Evolutionary conservation across 2,329 filamentous ascomycete genomes (phyloP).

Genomic region (Penicillium brasilianum): DNA sequence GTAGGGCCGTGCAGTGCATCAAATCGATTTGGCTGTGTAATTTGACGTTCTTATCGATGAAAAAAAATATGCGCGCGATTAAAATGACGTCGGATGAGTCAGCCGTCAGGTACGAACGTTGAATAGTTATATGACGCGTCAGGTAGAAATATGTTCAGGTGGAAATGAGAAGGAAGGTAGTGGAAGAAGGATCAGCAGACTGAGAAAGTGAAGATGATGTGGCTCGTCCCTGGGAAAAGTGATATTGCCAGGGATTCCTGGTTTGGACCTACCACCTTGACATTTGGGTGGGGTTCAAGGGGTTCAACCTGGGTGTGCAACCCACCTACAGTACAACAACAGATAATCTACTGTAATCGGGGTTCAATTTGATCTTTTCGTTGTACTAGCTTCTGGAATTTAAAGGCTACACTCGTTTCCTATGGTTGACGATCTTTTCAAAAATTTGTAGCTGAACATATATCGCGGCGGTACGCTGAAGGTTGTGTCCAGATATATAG

Average conservation of each 20-base stretch:
- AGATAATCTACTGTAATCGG: neutral
- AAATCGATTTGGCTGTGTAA: neutral
- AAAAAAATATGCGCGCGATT: conserved; percentile 18
- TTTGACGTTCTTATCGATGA: conserved; percentile 10
- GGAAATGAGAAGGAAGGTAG: neutral
- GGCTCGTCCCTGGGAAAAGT: neutral
- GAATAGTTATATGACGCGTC: neutral
- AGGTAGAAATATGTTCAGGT: neutral
- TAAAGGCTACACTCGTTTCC: neutral
- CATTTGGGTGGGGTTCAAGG: too few species aligned
- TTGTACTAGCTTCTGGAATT: too few species aligned
- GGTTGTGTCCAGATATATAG: neutral
- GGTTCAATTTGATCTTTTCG: too few species aligned
- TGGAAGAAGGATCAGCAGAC: neutral
- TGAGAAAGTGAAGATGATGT: neutral
- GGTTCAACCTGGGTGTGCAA: neutral
- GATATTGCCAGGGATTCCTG: neutral
- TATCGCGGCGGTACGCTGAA: neutral
- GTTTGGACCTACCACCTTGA: neutral
- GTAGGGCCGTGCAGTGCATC: conserved; percentile 14
- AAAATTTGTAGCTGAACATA: neutral
- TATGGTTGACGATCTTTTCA: neutral
- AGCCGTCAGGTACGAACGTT: conserved; percentile 16
- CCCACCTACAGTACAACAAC: neutral
- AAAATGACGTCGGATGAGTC: conserved; percentile 35